These are phyloP conservation scores for Cocos nucifera DNA, from an alignment of 176 grass and related monocot genomes.

Conservation along the genomic window DNA sequence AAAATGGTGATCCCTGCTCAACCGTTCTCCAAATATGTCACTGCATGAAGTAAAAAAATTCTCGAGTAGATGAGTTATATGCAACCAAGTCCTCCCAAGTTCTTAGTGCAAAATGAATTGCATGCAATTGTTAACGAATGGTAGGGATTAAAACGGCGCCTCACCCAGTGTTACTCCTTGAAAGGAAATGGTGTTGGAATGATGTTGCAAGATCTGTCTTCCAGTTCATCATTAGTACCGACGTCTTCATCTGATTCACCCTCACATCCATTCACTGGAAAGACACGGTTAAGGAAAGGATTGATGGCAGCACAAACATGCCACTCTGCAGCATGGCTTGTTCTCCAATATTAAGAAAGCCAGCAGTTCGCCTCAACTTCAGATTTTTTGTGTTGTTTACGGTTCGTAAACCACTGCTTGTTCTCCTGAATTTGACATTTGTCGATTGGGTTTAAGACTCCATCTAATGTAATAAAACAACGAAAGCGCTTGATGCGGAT, in stretches of 20 bases:
- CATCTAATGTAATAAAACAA: too few relatives aligned
- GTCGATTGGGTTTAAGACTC: too few relatives aligned
- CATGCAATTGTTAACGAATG: too few relatives aligned
- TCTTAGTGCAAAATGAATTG: too few relatives aligned
- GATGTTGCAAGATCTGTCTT: constrained; percentile 31
- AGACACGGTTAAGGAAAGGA: constrained; percentile 21
- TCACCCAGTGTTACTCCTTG: constrained; percentile 27
- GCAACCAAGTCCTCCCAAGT: too few relatives aligned
- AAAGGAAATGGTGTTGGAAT: constrained; percentile 49
- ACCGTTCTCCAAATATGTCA: constrained; percentile 93
- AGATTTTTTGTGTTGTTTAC: too few relatives aligned
- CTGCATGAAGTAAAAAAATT: constrained; percentile 20
- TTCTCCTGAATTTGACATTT: too few relatives aligned
- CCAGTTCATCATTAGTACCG: constrained; percentile 55
- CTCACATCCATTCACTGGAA: constrained; percentile 4
- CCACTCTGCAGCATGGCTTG: constrained; percentile 80
- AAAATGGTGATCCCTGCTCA: constrained; percentile 78
- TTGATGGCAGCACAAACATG: constrained; percentile 81
- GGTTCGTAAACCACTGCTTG: too few relatives aligned
- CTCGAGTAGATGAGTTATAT: neutral
- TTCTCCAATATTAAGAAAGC: neutral
- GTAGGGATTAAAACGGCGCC: too few relatives aligned
- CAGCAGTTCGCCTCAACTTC: too few relatives aligned
- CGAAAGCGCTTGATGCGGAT: too few relatives aligned
- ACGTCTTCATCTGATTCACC: constrained; percentile 25